Evolutionary conservation across 192 early-diverging fungal genomes (phyloP), one percentile per base, ranked within the genome.

Genomic region (Entomortierella lignicola): DNA sequence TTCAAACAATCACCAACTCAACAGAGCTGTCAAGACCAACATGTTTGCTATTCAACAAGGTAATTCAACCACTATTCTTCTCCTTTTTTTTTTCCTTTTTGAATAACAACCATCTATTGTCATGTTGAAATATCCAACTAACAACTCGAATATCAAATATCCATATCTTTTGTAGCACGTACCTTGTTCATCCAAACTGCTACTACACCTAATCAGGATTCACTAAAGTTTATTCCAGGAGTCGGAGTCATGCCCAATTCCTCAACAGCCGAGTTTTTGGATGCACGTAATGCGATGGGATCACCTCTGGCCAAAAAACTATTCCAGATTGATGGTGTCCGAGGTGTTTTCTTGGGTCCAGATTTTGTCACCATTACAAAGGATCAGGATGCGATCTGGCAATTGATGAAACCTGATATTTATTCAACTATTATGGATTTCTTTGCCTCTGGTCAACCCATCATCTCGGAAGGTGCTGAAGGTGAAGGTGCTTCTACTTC

Each of bases 331-430:
- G 96, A 98, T 55, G 98, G 98, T 29, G 93, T 99, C 26, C 73
- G 84, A 17, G 91, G 92, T 15, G 93, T 99, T 4, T 92, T 99
- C 64, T 96, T 93, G 61, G 95, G 96, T 30, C 85, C 91, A 8
- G 97, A 99, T 74, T 99, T 98, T 85, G 91, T 99, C 72, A 97
- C 97, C 3, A 90, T 99, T 72, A 92, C 94, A 57, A 99, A 98
- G 82, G 91, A 97, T 66, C 77, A 86, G 44, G 92, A 93, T 60
- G 89, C 86, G n/a, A 90, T 92, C 58, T 99, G 98, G 98, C 95
- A 94, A 82, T 81, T 99, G 61, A 93, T 99, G 92, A 98, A 98
- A 71, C 98, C 98, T 13, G 98, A 99, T 47, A 88, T 99, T 37
- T 99, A 97, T 67, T 92, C 93, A 4, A 87, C 93, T 52, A 98